phyloP scores from a whole-genome alignment of 352 stramenopile species.

The Halophytophthora batemanensis region DNA sequence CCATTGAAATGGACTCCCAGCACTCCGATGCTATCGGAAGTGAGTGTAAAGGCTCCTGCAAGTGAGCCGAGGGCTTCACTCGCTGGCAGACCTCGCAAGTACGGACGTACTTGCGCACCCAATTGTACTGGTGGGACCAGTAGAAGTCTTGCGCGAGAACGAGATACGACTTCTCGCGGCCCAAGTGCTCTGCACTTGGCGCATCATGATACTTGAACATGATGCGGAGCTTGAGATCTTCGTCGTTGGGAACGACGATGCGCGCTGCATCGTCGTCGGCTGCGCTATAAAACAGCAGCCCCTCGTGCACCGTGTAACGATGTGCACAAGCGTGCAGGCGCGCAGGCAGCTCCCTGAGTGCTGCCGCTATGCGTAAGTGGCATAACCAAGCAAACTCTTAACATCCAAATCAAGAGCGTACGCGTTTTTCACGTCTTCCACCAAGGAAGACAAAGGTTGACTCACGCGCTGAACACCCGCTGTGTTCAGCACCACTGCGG shows the following conservation, averaged over 20 bases:
- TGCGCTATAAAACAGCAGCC: constrained; percentile 7
- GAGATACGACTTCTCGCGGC: constrained; percentile 21
- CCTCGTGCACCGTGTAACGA: constrained; percentile 1
- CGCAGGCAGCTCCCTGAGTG: background rate
- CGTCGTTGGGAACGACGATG: constrained; percentile 2
- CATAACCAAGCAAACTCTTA: background rate
- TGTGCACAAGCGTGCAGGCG: constrained; percentile 3
- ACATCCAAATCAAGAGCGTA: background rate
- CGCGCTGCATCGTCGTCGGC: constrained; percentile 8
- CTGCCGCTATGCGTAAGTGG: background rate
- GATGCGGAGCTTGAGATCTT: constrained; percentile 4
- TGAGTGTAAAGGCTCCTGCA: constrained; percentile 6
- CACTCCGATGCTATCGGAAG: constrained; percentile 5
- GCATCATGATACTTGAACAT: constrained; percentile 12
- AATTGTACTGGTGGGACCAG: constrained; percentile 22
- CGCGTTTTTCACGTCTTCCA: background rate
- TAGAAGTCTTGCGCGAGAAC: constrained; percentile 13
- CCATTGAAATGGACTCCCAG: constrained; percentile 18
- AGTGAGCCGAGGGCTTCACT: constrained; percentile 14
- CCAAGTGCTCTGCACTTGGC: constrained; percentile 9
- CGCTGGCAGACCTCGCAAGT: constrained; percentile 23
- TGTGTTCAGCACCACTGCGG: background rate
- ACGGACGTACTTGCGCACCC: constrained; percentile 15
- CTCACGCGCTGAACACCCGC: background rate
- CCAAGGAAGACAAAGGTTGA: background rate